Base-by-base conservation (phyloP, 768 basidiomycete species). In the Lepiota venenata region DNA sequence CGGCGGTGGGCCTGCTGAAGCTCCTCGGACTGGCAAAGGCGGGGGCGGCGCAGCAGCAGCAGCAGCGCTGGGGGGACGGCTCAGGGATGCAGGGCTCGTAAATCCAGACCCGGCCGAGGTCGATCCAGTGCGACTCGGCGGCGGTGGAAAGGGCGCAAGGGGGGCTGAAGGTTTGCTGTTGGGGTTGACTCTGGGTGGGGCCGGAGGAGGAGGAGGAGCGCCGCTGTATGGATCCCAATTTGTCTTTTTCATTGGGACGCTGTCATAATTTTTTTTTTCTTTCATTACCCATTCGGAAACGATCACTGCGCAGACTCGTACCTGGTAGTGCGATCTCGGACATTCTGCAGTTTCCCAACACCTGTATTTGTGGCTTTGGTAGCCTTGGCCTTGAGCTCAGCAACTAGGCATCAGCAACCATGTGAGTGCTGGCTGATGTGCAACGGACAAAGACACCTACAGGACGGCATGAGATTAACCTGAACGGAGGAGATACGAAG, bases 331-430 rank as follows among this genome's bases (percentile, higher is more conserved):
- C 76, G 74, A 68, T 87, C 85, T 59, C 75, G 76, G 18, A 83
- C 80, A 66, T 74, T 74, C 56, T 78, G 72, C 49, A 82, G 49
- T 62, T 77, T 83, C 55, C 73, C 71, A 14, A 81, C 74, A 15
- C 79, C 69, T 1, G 75, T 74, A 63, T 82, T 80, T 53, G 84
- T 84, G n/a, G 75, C 83, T 53, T 80, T 83, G 18, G 68, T 65
- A 9, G 88, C 87, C 60, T 81, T 83, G 38, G 79, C 79, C 64
- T 85, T 86, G 47, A 88, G 66, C 42, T 88, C 86, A 51, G 84
- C 81, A 54, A 86, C 83, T 84, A 56, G 38, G 14, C 35, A 47
- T 18, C 20, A 38, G 44, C 32, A 18, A 45, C 56, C 51, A 25
- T 50, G 53, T 32, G 56, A 36, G 58, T 48, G 41, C 27, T 16